Evolutionary conservation across 2,329 filamentous ascomycete genomes (phyloP).

Genomic region (Exophiala spinifera): DNA sequence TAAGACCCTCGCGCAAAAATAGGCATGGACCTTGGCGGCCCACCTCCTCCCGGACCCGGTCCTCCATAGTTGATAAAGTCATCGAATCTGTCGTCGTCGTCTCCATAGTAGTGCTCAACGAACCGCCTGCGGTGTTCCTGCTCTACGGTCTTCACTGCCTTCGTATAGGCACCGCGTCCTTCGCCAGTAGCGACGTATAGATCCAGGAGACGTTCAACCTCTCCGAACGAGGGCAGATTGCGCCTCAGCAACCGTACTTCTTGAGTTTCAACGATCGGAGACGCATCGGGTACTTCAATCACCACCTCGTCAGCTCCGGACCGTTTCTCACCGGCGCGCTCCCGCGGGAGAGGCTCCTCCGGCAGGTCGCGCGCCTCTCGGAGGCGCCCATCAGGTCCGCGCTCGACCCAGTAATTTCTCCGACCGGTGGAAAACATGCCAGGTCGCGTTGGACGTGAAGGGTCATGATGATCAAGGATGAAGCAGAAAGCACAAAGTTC

Average conservation of each 20-base stretch:
- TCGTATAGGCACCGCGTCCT: background rate
- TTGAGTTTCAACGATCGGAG: background rate
- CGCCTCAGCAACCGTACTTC: background rate
- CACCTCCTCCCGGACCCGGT: background rate
- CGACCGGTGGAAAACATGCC: slow-evolving; percentile 25
- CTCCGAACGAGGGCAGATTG: background rate
- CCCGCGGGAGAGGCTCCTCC: background rate
- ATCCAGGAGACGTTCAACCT: background rate
- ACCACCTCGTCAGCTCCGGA: background rate
- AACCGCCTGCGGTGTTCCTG: background rate
- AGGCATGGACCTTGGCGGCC: background rate
- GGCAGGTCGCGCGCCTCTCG: background rate
- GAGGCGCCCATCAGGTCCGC: background rate
- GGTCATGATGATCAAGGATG: no score
- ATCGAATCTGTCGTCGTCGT: background rate
- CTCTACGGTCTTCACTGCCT: background rate
- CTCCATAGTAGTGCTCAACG: background rate
- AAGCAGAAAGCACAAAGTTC: no score
- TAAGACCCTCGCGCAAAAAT: background rate
- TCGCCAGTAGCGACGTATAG: background rate
- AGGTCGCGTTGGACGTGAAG: no score
- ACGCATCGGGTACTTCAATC: background rate
- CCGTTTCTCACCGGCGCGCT: background rate
- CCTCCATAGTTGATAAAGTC: background rate
- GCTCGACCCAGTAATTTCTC: background rate